Percentiles rank a stretch among this genome's conserved stretches.
These are phyloP conservation scores for Boletus subparvulus DNA, from an alignment of 768 basidiomycete species.

Conservation along the genomic window DNA sequence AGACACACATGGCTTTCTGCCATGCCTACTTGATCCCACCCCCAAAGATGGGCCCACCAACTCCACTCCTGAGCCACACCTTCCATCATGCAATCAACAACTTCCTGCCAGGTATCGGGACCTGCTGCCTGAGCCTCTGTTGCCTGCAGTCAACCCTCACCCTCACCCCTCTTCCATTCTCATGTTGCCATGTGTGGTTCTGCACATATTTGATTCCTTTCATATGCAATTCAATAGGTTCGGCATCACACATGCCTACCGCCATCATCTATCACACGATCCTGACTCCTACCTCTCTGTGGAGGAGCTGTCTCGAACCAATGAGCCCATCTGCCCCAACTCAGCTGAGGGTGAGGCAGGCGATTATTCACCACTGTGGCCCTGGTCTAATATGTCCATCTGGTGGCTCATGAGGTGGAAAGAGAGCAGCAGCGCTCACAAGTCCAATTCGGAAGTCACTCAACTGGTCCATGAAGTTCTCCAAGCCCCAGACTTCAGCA, in stretches of 20 bases:
- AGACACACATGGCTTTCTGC: too few species aligned
- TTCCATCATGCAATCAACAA: background rate
- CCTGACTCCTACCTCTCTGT: too few species aligned
- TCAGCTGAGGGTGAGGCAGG: background rate
- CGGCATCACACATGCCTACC: too few species aligned
- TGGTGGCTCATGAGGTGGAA: background rate
- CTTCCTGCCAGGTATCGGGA: background rate
- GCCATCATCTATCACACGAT: too few species aligned
- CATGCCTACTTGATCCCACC: too few species aligned
- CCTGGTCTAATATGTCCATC: background rate
- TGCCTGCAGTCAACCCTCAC: background rate
- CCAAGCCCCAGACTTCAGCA: too few species aligned
- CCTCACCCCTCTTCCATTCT: too few species aligned
- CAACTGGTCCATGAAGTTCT: background rate
- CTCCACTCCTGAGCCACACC: too few species aligned
- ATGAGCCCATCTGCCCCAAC: background rate
- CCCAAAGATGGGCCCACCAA: too few species aligned
- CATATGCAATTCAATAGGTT: background rate
- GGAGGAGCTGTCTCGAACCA: background rate
- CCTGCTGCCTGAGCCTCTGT: background rate
- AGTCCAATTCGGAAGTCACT: background rate
- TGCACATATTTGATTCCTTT: background rate
- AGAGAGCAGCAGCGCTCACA: background rate
- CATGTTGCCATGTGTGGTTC: background rate
- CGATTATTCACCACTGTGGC: background rate